These are phyloP conservation scores for Escovopsis sp. DNA, from an alignment of 2,329 filamentous ascomycete genomes.

Conservation along the genomic window DNA sequence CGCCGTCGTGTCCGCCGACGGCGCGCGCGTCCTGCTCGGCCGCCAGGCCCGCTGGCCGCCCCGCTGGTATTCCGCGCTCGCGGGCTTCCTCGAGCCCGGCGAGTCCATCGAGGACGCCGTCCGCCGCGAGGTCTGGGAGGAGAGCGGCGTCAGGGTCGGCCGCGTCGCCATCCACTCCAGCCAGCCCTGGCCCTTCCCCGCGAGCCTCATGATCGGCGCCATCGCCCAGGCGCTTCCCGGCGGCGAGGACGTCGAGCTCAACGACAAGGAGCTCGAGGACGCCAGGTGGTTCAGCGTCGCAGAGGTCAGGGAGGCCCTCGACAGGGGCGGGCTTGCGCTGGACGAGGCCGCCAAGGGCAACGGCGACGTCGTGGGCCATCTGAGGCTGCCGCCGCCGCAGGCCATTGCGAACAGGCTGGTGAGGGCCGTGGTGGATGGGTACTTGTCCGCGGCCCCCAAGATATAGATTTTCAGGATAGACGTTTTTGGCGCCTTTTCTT, in stretches of 20 bases:
- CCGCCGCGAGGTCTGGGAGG: slow-evolving; percentile 73
- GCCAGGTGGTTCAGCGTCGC: slow-evolving; percentile 79
- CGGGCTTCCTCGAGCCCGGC: slow-evolving; percentile 73
- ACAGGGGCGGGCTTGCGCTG: slow-evolving; percentile 48
- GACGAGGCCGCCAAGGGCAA: slow-evolving; percentile 37
- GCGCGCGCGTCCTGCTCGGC: slow-evolving; percentile 66
- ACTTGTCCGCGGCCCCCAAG: slow-evolving; percentile 41
- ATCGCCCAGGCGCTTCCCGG: slow-evolving; percentile 69
- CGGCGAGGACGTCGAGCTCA: slow-evolving; percentile 68
- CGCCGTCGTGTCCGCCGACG: too few relatives aligned
- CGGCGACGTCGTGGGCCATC: slow-evolving; percentile 53
- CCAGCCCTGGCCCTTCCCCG: slow-evolving; percentile 79
- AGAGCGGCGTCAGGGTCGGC: slow-evolving; percentile 62
- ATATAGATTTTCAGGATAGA: slow-evolving; percentile 23
- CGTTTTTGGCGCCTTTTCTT: slow-evolving; percentile 3
- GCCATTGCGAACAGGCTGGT: slow-evolving; percentile 90
- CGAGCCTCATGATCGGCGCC: slow-evolving; percentile 74
- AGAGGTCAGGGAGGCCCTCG: slow-evolving; percentile 63
- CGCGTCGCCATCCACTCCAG: slow-evolving; percentile 70
- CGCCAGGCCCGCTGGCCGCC: slow-evolving; percentile 72
- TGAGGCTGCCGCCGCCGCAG: slow-evolving; percentile 71
- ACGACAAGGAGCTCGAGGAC: slow-evolving; percentile 83
- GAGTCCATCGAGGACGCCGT: slow-evolving; percentile 79
- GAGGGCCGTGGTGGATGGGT: slow-evolving; percentile 63
- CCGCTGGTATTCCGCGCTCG: slow-evolving; percentile 78